Base-by-base conservation (phyloP, 257 asterid species). In the Dorcoceras hygrometricum region DNA sequence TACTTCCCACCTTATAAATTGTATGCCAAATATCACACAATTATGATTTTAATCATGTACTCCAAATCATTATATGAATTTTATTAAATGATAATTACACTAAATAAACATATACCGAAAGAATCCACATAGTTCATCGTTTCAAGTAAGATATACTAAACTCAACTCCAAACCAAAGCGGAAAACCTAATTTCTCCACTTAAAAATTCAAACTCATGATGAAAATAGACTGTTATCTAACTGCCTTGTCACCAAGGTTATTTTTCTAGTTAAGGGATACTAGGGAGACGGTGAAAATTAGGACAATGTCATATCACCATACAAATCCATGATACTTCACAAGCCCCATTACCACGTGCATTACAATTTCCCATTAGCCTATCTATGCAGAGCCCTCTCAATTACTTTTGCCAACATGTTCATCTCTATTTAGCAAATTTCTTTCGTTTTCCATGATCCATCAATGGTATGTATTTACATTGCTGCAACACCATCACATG, bases 291-390 rank as follows among this genome's bases (percentile, higher is more conserved):
- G 57, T 67, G 76, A 74, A 71, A 76, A 81, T 80, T 78, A 83
- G 87, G 92, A 77, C 19, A 62, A 62, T 78, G 88, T 85, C 86
- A 58, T 71, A 65, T 87, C 89, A 80, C 56, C 28, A 55, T 57
- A 71, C 74, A 77, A 60, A 68, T 68, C 61, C 70, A 55, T 50
- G 75, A 22, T 46, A 62, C 50, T 62, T 67, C 68, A 59, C 22
- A 5, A 7, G 2, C 59, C 68, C 71, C 66, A 14, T 14, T 66
- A 78, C 76, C 68, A 57, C 72, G 59, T 79, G 79, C 83, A 76
- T 79, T 84, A 68, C 8, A 71, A 69, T 28, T 73, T 68, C 19
- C 65, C 72, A 78, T 62, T 76, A 69, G 59, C 50, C 69, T 46
- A 57, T 69, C 55, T 32, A 69, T 62, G 77, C 61, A 57, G 29